Evolutionary conservation across 176 grass and related monocot species (phyloP).

Genomic region (Avena sativa): DNA sequence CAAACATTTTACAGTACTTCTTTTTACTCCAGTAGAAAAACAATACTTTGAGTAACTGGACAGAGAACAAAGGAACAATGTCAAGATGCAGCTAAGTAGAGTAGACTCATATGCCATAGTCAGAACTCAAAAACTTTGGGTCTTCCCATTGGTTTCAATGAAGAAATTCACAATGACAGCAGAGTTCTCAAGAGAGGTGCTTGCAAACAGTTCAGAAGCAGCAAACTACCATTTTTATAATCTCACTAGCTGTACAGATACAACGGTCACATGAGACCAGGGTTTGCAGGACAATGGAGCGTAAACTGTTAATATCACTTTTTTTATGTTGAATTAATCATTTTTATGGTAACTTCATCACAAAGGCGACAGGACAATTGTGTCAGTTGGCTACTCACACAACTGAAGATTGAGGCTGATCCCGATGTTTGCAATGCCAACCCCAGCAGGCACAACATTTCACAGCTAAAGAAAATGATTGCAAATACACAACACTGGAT

Average conservation of each 20-base stretch:
- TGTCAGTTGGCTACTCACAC: not conserved
- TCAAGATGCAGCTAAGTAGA: not conserved
- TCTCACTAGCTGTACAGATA: not conserved
- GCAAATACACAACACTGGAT: not conserved
- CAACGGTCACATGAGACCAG: not conserved
- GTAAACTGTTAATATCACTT: not conserved
- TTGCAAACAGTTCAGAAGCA: not conserved
- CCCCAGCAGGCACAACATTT: not conserved
- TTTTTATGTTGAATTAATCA: not conserved
- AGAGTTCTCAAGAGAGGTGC: not conserved
- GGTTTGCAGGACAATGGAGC: not conserved
- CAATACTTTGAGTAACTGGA: not conserved
- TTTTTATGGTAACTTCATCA: not conserved
- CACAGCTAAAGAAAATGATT: not conserved
- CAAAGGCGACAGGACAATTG: not conserved
- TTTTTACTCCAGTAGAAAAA: not conserved
- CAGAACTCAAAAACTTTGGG: not conserved
- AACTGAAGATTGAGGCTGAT: not conserved
- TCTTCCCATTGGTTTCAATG: not conserved
- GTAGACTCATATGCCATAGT: not conserved
- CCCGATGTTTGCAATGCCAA: not conserved
- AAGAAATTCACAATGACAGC: not conserved
- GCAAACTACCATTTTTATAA: not conserved
- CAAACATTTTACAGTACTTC: not conserved
- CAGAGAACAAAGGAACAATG: not conserved